Evolutionary conservation across 345 rosid species (phyloP), one percentile per base, ranked within the genome.

Genomic region (Euphorbia tirucalli): DNA sequence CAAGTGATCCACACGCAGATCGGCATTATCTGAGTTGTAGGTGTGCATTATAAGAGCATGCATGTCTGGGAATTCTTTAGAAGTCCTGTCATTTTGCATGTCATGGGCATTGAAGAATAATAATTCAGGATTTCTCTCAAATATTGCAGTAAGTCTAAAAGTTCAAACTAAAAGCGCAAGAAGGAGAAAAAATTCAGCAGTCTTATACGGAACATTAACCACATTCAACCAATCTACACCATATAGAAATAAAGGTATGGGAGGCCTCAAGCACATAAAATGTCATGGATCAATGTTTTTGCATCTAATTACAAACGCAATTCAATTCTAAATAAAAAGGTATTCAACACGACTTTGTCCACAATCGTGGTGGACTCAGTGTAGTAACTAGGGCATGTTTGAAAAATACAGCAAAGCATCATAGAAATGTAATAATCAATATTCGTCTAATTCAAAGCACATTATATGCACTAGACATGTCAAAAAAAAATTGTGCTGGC

Each of bases 1-100:
- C 88, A 93, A 81, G 87, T 96, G 98, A 77, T 85, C 97, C 90
- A 89, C 87, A 69, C 60, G 97, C 74, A 82, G 78, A 69, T 85
- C 92, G 75, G 88, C 82, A 81, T 85, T 87, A 73, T 93, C 98
- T 75, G 85, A 84, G 88, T 76, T 79, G 92, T 93, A 96, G 28
- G 97, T 76, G 83, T 96, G 99, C 96, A 89, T 81, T 77, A 96
- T 83, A 82, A 96, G 90, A 82, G 84, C 81, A 87, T 96, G 99
- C 87, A 83, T 88, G 85, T 96, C 97, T 67, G 85, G 82, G 78
- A 88, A 84, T 70, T 93, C 98, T 88, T 85, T 89, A 61, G 91
- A 83, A 63, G 89, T 88, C 98, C 99, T 93, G 97, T 85, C 85
- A 85, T 83, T 78, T 81, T 73, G 80, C 86, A 91, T 82, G 74